Percentiles rank a stretch among this genome's conserved stretches.
Conservation (phyloP, 768 basidiomycete genomes). For the Hericium erinaceus region DNA sequence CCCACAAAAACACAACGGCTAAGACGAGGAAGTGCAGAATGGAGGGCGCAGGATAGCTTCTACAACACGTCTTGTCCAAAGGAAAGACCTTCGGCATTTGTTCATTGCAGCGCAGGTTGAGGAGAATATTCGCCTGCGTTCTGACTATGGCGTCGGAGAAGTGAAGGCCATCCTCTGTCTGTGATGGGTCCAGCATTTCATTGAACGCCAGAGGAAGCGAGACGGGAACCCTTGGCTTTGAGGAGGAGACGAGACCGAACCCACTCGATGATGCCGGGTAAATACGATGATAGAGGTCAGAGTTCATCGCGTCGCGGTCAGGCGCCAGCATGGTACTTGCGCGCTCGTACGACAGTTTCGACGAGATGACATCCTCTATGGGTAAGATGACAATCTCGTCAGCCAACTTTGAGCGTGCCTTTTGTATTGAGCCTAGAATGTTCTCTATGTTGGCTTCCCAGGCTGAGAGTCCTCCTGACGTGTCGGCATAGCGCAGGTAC, state of each 20-base stretch:
- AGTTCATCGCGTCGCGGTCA: conserved; percentile 90
- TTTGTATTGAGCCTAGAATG: conserved; percentile 42
- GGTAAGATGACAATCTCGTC: conserved; percentile 75
- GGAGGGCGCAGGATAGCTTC: conserved; percentile 60
- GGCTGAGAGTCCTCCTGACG: conserved; percentile 64
- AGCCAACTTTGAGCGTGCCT: conserved; percentile 35
- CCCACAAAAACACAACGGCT: conserved; percentile 35
- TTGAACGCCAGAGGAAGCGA: conserved; percentile 77
- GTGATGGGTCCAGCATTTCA: conserved; percentile 57
- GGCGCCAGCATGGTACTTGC: conserved; percentile 60
- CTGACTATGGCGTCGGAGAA: conserved; percentile 54
- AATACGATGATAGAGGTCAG: conserved; percentile 67
- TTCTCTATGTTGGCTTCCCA: conserved; percentile 73
- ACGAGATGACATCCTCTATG: conserved; percentile 58
- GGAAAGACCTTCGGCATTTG: conserved; percentile 51
- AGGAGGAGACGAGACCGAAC: not conserved
- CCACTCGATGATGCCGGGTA: conserved; percentile 22
- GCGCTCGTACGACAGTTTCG: conserved; percentile 56
- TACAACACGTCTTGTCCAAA: conserved; percentile 74
- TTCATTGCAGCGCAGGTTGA: conserved; percentile 79
- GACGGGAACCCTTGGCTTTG: conserved; percentile 19
- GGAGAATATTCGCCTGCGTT: conserved; percentile 66
- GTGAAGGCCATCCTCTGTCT: conserved; percentile 83
- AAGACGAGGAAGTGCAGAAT: conserved; percentile 47
- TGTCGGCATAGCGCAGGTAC: conserved; percentile 71